Base-by-base conservation (phyloP, 495 filamentous ascomycete genomes). In the Immersiella caudata region DNA sequence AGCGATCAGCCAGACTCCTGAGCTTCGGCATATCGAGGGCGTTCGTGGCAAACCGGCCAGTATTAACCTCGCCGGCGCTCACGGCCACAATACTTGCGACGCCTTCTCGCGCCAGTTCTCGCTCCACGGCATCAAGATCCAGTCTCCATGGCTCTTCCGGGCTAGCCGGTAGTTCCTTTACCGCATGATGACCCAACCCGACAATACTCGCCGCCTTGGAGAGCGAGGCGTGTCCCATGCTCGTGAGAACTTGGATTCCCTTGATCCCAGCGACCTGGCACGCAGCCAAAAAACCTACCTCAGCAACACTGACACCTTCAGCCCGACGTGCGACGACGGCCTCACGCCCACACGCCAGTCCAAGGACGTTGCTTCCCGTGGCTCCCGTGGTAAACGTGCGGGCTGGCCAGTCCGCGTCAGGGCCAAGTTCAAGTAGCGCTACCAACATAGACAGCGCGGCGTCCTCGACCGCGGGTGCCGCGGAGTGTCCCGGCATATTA, bases 61-160 rank as follows among this genome's bases (percentile, higher is more conserved):
- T 96, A 70, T 98, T 97, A 46, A 97, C 92, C 80, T 98, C 94
- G 8, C 91, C 93, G 25, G 88, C 89, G 25, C 92, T 93, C 8
- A 96, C 79, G 16, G 84, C 90, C 2, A 97, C 84, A 63, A 98
- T 93, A 54, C 83, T 90, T 12, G 84, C 92, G 25, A 83, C 83
- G 18, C 83, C 82, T 4, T 75, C 70, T 35, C 70, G 76, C 60
- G 67, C 75, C 68, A 81, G 67, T 21, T 94, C 78, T 22, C 82
- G 77, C 40, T 85, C 80, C 11, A 84, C 79, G 65, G 76, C 75
- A 0, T 86, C 80, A 21, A 96, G 62, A 68, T 97, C 90, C 71
- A 96, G 83, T 54, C 78, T 79, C 80, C 92, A 89, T 6, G 86
- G 84, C 65, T 87, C 78, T 1, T 81, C 80, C 7, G 80, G 70